Evolutionary conservation across 257 asterid species (phyloP), one percentile per base, ranked within the genome.

Genomic region (Nicotiana otophora): DNA sequence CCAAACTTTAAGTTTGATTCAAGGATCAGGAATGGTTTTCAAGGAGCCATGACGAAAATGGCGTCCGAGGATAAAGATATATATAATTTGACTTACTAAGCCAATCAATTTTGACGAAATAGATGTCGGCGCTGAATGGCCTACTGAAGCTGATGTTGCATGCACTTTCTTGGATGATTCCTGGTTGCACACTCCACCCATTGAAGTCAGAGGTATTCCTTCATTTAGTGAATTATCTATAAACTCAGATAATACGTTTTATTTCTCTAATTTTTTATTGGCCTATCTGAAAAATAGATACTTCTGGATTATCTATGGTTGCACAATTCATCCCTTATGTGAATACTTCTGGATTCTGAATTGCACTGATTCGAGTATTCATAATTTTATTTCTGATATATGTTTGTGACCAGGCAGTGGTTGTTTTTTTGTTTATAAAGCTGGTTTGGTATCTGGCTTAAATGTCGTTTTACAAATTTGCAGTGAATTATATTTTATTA

Each of bases 1-100:
- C 80, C 5, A 53, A 81, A 78, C 82, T 85, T 84, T 70, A 85
- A 84, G 84, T 76, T 78, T 75, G 90, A 89, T 77, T 68, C 88
- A 30, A 85, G 84, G 84, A 81, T 89, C 74, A 84, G 90, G 81
- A 89, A 87, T 70, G 89, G 88, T 62, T 89, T 89, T 84, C 92
- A 87, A 89, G 89, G 87, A 70, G 87, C 90, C 63, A 87, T 89
- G 92, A 77, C 79, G 77, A 89, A 77, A 79, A 67, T 87, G 87
- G 82, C 86, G 64, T 61, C 16, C 46, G 89, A 85, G 77, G 90
- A 87, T 36, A 82, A 69, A 28, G 90, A 89, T 58, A 89, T 68
- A 82, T 23, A 23, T 23, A 23, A 68, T 84, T 12, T 90, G 85
- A 80, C 87, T 87, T 36, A 85, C 89, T 64, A 84, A 84, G 81